These are phyloP conservation scores for Hondaea fermentalgiana DNA, from an alignment of 108 stramenopile species.

Conservation along the genomic window DNA sequence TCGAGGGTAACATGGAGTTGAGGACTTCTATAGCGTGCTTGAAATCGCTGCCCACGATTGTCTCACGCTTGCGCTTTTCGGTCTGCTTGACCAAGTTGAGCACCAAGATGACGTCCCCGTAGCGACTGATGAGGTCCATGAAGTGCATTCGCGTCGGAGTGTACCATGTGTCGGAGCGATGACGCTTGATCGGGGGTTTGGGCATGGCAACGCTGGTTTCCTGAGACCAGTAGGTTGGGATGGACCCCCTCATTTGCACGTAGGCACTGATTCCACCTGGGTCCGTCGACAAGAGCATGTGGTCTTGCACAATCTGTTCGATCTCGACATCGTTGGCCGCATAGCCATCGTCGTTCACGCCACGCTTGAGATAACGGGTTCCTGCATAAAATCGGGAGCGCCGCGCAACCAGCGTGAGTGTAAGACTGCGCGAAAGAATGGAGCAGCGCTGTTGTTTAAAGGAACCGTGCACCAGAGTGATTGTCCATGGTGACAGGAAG, in stretches of 20 bases:
- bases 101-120: conserved; percentile 79
- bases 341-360: conserved; percentile 83
- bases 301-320: conserved; percentile 87
- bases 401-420: conserved; percentile 78
- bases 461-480: conserved; percentile 85
- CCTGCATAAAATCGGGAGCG: conserved; percentile 93
- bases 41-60: conserved; percentile 84
- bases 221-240: conserved; percentile 96
- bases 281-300: conserved; percentile 55
- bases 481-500: conserved; percentile 73
- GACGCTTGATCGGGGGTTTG: conserved; percentile 88
- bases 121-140: conserved; percentile 78
- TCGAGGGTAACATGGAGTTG: conserved; percentile 74
- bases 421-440: conserved; percentile 76
- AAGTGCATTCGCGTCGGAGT: conserved; percentile 77
- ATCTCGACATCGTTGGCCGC: conserved; percentile 84
- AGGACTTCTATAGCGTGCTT: conserved; percentile 82
- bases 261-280: conserved; percentile 69
- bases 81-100: conserved; percentile 89
- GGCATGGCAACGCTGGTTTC: conserved; percentile 83
- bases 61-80: conserved; percentile 82
- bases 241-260: conserved; percentile 87
- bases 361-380: conserved; percentile 91
- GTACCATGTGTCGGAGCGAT: conserved; percentile 84
- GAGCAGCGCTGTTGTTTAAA: conserved; percentile 77